These are phyloP conservation scores for Zelopaecilomyces penicillatus DNA, from an alignment of 2,329 filamentous ascomycete genomes.

Conservation along the genomic window DNA sequence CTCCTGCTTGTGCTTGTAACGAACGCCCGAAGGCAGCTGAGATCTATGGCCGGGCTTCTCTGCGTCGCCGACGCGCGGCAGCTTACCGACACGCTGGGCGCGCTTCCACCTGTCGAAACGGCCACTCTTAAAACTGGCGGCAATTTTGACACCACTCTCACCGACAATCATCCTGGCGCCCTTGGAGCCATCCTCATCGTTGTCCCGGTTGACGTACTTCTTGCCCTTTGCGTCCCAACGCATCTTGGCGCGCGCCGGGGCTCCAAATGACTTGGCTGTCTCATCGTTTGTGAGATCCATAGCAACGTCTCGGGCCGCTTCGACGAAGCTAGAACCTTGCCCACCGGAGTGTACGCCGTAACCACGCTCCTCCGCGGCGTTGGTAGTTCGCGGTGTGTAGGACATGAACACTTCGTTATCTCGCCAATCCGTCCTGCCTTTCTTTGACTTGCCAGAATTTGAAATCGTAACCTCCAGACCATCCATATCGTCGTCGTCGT, in stretches of 20 bases:
- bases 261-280: conserved; percentile 66
- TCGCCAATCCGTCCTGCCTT: conserved; percentile 58
- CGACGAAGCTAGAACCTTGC: conserved; percentile 69
- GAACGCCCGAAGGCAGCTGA: conserved; percentile 27
- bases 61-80: conserved; percentile 75
- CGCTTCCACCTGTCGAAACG: conserved; percentile 91
- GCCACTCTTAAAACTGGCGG: conserved; percentile 84
- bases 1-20: conserved; percentile 81
- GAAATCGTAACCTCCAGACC: conserved; percentile 63
- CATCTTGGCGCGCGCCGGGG: conserved; percentile 66
- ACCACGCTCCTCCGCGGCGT: conserved; percentile 78
- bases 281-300: conserved; percentile 96
- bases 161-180: conserved; percentile 66
- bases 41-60: conserved; percentile 42
- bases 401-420: conserved; percentile 94
- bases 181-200: conserved; percentile 88
- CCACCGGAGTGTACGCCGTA: conserved; percentile 87
- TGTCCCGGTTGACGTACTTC: conserved; percentile 85
- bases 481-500: conserved; percentile 56
- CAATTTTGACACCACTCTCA: conserved; percentile 92
- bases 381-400: conserved; percentile 75
- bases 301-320: conserved; percentile 74
- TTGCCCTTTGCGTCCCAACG: conserved; percentile 96
- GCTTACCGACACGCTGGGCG: conserved; percentile 67
- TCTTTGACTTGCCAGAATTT: conserved; percentile 34